Percentiles rank a stretch among this genome's conserved stretches.
phyloP scores from a whole-genome alignment of 2,329 filamentous ascomycete genomes.

The Sporothrix euskadiensis region DNA sequence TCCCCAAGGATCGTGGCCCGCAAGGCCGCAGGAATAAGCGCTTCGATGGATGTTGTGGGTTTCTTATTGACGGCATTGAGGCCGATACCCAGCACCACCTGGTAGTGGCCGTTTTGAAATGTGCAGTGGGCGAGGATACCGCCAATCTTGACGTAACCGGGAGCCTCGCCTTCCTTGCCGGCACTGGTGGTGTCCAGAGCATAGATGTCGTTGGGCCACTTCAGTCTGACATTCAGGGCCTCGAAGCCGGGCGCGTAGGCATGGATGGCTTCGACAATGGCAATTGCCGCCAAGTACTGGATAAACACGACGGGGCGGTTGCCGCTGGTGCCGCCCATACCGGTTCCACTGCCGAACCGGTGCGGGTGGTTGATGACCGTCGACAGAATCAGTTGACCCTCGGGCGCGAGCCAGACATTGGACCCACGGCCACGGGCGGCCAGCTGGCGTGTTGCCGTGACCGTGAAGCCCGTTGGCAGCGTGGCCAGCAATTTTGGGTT shows the following conservation, averaged over 20 bases:
- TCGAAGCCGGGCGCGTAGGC: conserved; percentile 76
- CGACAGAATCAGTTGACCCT: conserved; percentile 84
- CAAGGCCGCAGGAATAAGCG: conserved; percentile 59
- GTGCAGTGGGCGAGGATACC: conserved; percentile 89
- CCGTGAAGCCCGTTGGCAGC: conserved; percentile 82
- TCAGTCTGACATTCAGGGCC: conserved; percentile 76
- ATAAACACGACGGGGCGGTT: conserved; percentile 77
- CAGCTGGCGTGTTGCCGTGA: conserved; percentile 83
- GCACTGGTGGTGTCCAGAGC: conserved; percentile 59
- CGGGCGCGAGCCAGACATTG: conserved; percentile 93
- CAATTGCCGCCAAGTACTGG: conserved; percentile 88
- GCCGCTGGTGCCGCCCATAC: conserved; percentile 38
- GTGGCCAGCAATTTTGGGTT: conserved; percentile 75
- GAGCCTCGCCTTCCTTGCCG: not conserved
- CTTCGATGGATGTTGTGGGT: conserved; percentile 84
- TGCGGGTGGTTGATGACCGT: conserved; percentile 82
- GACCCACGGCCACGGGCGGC: conserved; percentile 83
- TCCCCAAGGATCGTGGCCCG: conserved; percentile 27
- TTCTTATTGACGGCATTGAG: conserved; percentile 81
- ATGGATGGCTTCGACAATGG: conserved; percentile 80
- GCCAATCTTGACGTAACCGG: conserved; percentile 78
- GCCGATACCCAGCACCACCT: conserved; percentile 82
- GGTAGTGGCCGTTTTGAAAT: conserved; percentile 75
- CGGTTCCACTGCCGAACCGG: conserved; percentile 55
- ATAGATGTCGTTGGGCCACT: conserved; percentile 98